Conservation (phyloP, 2,329 filamentous ascomycete genomes). For the Hypoxylon sp. region DNA sequence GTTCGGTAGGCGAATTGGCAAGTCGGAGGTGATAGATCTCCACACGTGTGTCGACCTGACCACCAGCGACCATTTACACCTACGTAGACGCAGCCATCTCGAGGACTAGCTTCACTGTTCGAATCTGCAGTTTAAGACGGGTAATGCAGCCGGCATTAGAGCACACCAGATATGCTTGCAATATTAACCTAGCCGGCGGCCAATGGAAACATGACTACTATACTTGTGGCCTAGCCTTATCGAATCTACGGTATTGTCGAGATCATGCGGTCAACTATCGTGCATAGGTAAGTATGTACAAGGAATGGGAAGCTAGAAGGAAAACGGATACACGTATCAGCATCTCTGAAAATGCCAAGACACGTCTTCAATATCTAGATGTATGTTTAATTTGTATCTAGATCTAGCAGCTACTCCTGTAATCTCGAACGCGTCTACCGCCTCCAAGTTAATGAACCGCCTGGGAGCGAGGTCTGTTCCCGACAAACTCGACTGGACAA, state of each 20-base stretch:
- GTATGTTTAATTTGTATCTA: not conserved
- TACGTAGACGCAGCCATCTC: not conserved
- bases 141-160: not conserved
- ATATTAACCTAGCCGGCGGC: not conserved
- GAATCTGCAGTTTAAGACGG: not conserved
- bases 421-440: not conserved
- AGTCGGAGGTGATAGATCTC: conserved; percentile 4
- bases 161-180: not conserved
- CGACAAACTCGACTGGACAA: not conserved
- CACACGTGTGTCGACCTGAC: conserved; percentile 30
- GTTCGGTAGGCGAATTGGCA: conserved; percentile 29
- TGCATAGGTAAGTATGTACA: not conserved
- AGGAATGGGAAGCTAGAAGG: not conserved
- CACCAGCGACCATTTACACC: not conserved
- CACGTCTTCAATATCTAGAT: not conserved
- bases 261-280: not conserved
- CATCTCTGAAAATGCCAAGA: not conserved
- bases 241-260: not conserved
- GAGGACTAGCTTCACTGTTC: not conserved
- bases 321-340: not conserved
- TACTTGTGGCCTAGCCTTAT: not conserved
- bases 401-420: not conserved
- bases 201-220: not conserved
- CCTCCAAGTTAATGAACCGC: not conserved
- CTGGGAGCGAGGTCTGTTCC: not conserved